phyloP scores from a whole-genome alignment of 805 yeast genomes.

The Metschnikowia peoriensis region DNA sequence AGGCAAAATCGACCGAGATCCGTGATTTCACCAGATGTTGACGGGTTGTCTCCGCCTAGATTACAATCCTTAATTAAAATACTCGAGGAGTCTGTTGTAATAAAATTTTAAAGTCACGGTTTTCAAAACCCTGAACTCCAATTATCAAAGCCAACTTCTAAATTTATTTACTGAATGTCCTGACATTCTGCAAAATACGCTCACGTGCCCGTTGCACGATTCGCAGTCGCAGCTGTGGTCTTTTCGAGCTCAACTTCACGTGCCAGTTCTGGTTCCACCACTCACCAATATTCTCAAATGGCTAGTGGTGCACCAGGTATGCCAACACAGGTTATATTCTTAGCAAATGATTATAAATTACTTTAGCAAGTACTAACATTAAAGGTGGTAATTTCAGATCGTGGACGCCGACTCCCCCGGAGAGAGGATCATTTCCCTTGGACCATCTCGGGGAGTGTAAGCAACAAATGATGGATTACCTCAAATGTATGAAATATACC shows the following conservation, averaged over 20 bases:
- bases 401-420: constrained; percentile 89
- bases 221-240: background rate
- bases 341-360: background rate
- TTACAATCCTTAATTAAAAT: no score
- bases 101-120: no score
- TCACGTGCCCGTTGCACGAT: background rate
- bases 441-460: constrained; percentile 88
- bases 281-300: constrained; percentile 7
- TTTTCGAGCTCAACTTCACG: background rate
- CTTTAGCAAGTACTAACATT: constrained; percentile 6
- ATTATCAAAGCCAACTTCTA: no score
- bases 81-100: no score
- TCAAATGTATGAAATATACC: constrained; percentile 74
- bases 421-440: constrained; percentile 92
- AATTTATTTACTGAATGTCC: no score
- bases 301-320: constrained; percentile 24
- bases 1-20: no score
- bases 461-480: constrained; percentile 67
- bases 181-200: background rate
- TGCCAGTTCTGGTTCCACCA: background rate
- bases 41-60: no score
- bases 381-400: constrained; percentile 20
- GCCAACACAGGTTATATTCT: background rate
- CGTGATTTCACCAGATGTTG: no score
- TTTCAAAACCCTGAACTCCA: no score